Conservation (phyloP, 495 filamentous ascomycete genomes). For the Physcia stellaris region DNA sequence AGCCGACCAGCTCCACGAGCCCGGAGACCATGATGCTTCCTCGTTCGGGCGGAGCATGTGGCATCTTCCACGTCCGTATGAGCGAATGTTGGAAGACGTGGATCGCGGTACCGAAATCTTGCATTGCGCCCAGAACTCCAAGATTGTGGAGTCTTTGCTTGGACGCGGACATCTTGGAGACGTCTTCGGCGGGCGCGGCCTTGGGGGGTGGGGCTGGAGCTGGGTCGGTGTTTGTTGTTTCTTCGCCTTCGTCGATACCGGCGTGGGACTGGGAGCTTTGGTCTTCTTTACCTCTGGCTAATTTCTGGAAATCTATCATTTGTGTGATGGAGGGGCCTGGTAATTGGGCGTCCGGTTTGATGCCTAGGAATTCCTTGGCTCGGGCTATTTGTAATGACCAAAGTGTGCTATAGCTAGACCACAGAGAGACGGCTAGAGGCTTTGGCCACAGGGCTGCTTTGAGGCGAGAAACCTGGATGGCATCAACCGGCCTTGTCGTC, state of each 20-base stretch:
- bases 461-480: slow-evolving; percentile 24
- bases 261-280: slow-evolving; percentile 7
- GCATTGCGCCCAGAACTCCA: not conserved
- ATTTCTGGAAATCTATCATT: too few relatives aligned
- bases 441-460: slow-evolving; percentile 27
- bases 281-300: not conserved
- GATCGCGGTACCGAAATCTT: slow-evolving; percentile 5
- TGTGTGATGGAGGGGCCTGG: too few relatives aligned
- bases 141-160: slow-evolving; percentile 8
- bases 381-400: slow-evolving; percentile 17
- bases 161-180: not conserved
- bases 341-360: slow-evolving; percentile 3
- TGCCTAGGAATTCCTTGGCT: slow-evolving; percentile 13
- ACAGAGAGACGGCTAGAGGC: slow-evolving; percentile 24
- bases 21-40: slow-evolving; percentile 53
- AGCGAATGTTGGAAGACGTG: slow-evolving; percentile 40
- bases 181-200: slow-evolving; percentile 3
- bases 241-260: not conserved
- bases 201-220: slow-evolving; percentile 3
- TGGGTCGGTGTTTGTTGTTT: not conserved
- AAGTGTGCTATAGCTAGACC: slow-evolving; percentile 18
- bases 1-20: slow-evolving; percentile 48
- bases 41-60: slow-evolving; percentile 35
- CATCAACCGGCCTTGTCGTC: slow-evolving; percentile 31
- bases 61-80: slow-evolving; percentile 27